These are phyloP conservation scores for Syncephalis fuscata DNA, from an alignment of 371 early-diverging fungal species.

Conservation along the genomic window DNA sequence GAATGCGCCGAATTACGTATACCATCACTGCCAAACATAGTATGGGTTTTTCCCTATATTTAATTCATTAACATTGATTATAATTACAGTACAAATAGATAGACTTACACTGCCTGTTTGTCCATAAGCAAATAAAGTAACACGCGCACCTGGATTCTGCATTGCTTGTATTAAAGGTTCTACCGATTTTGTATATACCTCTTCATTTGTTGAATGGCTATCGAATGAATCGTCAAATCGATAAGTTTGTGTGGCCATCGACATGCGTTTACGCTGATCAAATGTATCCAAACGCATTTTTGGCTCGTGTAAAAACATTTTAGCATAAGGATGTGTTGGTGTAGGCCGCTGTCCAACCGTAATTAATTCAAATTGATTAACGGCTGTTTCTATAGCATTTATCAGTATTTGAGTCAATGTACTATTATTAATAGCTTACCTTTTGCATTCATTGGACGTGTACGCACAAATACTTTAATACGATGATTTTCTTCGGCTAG, in stretches of 20 bases:
- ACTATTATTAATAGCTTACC: too few species aligned
- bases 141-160: not conserved
- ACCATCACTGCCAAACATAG: not conserved
- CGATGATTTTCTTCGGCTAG: too few species aligned
- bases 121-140: not conserved
- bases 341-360: too few species aligned
- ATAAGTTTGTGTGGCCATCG: not conserved
- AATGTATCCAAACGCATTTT: not conserved
- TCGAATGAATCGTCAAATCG: not conserved
- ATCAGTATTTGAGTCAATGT: too few species aligned
- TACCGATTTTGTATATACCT: not conserved
- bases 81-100: not conserved
- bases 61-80: not conserved
- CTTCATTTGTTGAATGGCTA: not conserved
- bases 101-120: conserved; percentile 1
- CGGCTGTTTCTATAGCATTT: too few species aligned
- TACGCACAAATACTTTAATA: too few species aligned
- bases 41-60: not conserved
- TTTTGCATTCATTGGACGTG: too few species aligned
- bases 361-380: too few species aligned
- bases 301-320: not conserved
- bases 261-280: not conserved
- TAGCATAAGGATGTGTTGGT: not conserved
- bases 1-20: too few species aligned
- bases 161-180: not conserved